These are phyloP conservation scores for Xerocomus nothofagi DNA, from an alignment of 1,284 basidiomycete species.

Conservation along the genomic window DNA sequence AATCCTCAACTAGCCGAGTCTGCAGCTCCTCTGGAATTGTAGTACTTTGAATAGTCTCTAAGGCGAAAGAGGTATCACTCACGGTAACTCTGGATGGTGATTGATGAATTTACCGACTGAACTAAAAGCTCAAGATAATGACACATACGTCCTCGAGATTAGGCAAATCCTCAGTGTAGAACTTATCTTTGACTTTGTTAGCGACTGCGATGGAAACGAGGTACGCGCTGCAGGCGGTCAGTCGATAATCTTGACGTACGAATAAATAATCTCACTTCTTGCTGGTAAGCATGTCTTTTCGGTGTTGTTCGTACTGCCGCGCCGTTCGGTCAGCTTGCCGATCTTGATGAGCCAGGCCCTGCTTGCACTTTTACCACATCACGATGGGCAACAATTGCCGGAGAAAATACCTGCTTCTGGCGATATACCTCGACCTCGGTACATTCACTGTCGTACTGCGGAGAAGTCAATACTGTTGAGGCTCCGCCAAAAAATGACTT, in stretches of 20 bases:
- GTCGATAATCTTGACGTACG: neutral
- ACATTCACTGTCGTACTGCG: conserved; percentile 77
- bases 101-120: conserved; percentile 10
- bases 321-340: conserved; percentile 71
- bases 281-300: conserved; percentile 72
- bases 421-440: conserved; percentile 65
- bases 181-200: conserved; percentile 67
- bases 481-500: neutral
- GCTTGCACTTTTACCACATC: conserved; percentile 4
- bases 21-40: conserved; percentile 59
- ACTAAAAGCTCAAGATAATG: neutral
- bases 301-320: conserved; percentile 72
- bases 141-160: conserved; percentile 67
- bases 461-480: conserved; percentile 8
- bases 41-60: conserved; percentile 5
- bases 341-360: conserved; percentile 71
- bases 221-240: conserved; percentile 51
- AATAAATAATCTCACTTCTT: conserved; percentile 61
- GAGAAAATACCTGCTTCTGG: conserved; percentile 65
- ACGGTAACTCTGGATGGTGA: conserved; percentile 60
- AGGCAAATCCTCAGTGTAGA: conserved; percentile 68
- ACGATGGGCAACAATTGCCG: neutral
- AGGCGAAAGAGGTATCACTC: conserved; percentile 31
- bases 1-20: conserved; percentile 54
- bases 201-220: conserved; percentile 67